These are phyloP conservation scores for Castanopsis chinensis DNA, from an alignment of 306 rosid species.

Conservation along the genomic window DNA sequence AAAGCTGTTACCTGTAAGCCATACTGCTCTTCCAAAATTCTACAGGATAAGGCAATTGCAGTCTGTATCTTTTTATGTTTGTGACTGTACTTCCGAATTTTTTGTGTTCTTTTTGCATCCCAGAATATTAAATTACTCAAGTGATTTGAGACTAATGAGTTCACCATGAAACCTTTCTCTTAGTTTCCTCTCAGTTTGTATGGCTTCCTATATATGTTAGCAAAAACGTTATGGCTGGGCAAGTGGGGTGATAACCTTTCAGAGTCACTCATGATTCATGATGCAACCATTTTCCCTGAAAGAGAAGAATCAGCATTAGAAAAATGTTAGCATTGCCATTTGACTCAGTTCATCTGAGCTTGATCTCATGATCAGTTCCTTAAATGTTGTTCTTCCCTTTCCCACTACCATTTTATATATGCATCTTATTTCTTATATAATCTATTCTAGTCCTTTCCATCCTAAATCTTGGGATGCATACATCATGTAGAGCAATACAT, in stretches of 20 bases:
- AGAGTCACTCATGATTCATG: not conserved
- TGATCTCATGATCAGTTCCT: not conserved
- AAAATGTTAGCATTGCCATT: too few relatives aligned
- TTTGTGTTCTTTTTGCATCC: not conserved
- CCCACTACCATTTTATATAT: not conserved
- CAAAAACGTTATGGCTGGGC: not conserved
- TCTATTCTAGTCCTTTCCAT: too few relatives aligned
- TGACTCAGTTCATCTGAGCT: too few relatives aligned
- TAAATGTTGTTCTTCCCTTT: not conserved
- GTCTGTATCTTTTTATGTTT: not conserved
- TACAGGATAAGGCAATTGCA: not conserved
- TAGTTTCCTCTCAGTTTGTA: not conserved
- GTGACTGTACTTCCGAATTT: not conserved
- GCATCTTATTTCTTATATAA: too few relatives aligned
- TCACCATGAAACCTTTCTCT: not conserved
- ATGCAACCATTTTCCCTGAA: not conserved
- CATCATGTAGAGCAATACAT: too few relatives aligned
- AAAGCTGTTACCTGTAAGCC: too few relatives aligned
- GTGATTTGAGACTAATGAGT: too few relatives aligned
- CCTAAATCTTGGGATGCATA: too few relatives aligned
- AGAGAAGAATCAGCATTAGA: not conserved
- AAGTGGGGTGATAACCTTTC: not conserved
- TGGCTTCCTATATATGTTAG: not conserved
- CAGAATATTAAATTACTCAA: not conserved
- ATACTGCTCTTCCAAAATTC: not conserved